Evolutionary conservation across 208 protist species (phyloP), one percentile per base, ranked within the genome.

Genomic region (Borovskyia barvae): DNA sequence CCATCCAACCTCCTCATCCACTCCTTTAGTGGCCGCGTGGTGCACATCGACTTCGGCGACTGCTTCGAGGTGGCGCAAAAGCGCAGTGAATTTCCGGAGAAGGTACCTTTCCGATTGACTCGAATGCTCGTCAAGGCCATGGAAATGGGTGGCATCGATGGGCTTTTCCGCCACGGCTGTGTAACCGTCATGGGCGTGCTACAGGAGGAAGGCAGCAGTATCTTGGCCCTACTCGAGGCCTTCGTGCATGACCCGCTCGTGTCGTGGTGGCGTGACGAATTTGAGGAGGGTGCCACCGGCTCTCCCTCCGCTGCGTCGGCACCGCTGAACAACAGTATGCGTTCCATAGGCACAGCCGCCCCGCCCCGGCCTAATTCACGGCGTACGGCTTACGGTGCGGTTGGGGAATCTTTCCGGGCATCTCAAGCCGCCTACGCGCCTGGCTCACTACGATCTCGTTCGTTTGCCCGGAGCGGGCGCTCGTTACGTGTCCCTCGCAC

Each of bases 41-140:
- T 99, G 43, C 99, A 99, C 87, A 99, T 99, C 76, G 99, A 99
- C 89, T 99, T 99, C 85, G 99, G 99, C 67, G 99, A 99, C 75
- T 99, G 99, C 75, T 99, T 99, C 76, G 99, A 99, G 67, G 97
- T 98, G 9, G 98, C 98, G 3, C 97, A 99, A 85, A 80, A 93
- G 14, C 76, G 99, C 47, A 94, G 97, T 24, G 97, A 98, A 29
- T 99, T 96, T 57, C 98, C 99, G 2, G 99, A 99, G 75, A 97
- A 97, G 52, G 93, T 99, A 14, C 99, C 99, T 3, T 99, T 99
- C 92, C 90, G 99, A 9, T 91, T 99, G 11, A 99, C 99, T 11
- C 90, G 98, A 30, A 99, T 99, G 97, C 86, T 99, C 5, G 88
- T 99, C 41, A 98, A 99, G 51, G 99, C 98, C 15, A 99, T 99